Base-by-base conservation (phyloP, 352 stramenopile species). In the Phytophthora palmivora region DNA sequence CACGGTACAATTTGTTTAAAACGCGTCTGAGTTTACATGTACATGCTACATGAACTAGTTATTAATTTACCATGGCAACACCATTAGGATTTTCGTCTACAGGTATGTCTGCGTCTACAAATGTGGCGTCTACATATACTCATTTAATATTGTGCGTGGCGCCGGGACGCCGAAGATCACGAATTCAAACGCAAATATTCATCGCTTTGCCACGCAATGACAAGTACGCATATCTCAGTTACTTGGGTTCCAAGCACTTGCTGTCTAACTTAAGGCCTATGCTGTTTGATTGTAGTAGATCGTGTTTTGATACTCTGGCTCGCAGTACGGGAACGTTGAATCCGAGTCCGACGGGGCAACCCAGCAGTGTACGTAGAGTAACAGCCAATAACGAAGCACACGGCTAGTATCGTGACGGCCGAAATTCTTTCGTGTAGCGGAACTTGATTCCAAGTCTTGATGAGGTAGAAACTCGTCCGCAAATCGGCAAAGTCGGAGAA, bases 401-500 rank as follows among this genome's bases (percentile, higher is more conserved):
- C 58, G 0, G 63, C 34, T 5, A 78, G 39, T 19, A 78, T 58
- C 6, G 58, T 14, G 33, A 72, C 34, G 7, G 68, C 70, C 12
- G 50, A 34, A 14, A 68, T 33, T 38, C 56, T 72, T 24, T 80
- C 72, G 39, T 78, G 73, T 19, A 78, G n/a, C n/a, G 68, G 63
- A 18, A 80, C 58, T 32, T 62, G 57, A 10, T 47, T 38, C 58
- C 69, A 75, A 7, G 69, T 54, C 42, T 68, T 64, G 44, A 70
- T 72, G 10, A 82, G 45, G 58, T 82, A 82, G 55, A 79, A 77
- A 12, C 55, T 43, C 46, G 72, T 58, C 8, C 49, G 58, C 42
- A 67, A 82, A 42, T 82, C 74, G 1, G 65, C 48, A n/a, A 82
- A 67, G 30, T 79, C 74, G n/a, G 61, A 57, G 53, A 82, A 77